phyloP scores from a whole-genome alignment of 257 asterid genomes.

The Solanum sitiens region DNA sequence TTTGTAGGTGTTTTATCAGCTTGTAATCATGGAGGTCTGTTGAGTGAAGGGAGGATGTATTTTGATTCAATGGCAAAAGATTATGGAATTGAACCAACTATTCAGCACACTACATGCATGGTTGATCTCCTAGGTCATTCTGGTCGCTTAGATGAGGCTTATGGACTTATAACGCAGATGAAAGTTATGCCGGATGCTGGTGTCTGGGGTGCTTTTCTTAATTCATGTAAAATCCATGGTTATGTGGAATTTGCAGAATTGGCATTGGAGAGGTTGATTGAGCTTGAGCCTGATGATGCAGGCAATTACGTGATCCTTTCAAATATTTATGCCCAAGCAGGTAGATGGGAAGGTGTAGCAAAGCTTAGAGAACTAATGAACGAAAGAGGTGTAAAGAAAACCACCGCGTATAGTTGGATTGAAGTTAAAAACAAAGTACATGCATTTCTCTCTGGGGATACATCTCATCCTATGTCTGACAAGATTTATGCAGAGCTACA shows the following conservation, averaged over 20 bases:
- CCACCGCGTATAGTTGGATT: constrained; percentile 49
- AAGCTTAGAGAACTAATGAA: constrained; percentile 37
- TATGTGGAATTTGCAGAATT: constrained; percentile 47
- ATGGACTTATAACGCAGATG: constrained; percentile 31
- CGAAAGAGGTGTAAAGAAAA: constrained; percentile 39
- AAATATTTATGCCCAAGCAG: constrained; percentile 54
- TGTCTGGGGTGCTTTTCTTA: constrained; percentile 63
- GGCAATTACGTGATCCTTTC: constrained; percentile 53
- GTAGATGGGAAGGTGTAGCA: constrained; percentile 51
- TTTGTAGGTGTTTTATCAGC: constrained; percentile 58
- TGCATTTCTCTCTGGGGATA: constrained; percentile 51
- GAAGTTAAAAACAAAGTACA: constrained; percentile 40
- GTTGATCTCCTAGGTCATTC: constrained; percentile 54
- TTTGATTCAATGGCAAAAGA: constrained; percentile 32
- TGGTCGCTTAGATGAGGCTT: constrained; percentile 35
- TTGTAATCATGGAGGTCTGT: constrained; percentile 46
- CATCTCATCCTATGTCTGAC: constrained; percentile 42
- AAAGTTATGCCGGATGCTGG: constrained; percentile 43
- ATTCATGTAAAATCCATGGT: constrained; percentile 46
- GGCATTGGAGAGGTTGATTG: constrained; percentile 37
- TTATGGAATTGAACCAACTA: constrained; percentile 34
- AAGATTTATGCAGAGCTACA: constrained; percentile 35
- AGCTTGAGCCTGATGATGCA: constrained; percentile 43
- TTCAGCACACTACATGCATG: constrained; percentile 58
- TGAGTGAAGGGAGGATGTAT: constrained; percentile 32